These are phyloP conservation scores for Wickerhamomyces hampshirensis DNA, from an alignment of 805 yeast genomes.

Conservation along the genomic window DNA sequence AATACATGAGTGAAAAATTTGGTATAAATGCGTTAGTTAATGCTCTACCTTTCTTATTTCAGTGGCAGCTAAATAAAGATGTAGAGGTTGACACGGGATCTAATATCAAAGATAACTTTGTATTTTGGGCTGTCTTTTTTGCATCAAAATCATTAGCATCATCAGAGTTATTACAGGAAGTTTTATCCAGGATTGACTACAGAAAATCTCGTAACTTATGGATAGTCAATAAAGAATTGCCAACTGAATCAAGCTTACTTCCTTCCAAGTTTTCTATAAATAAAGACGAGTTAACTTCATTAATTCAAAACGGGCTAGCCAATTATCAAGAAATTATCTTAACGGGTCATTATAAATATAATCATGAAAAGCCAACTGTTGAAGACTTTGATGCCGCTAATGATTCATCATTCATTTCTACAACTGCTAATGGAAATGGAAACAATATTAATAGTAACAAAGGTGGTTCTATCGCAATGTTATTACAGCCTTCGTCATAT, in stretches of 20 bases:
- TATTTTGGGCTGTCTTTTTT: slow-evolving; percentile 11
- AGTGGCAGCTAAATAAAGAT: slow-evolving; percentile 32
- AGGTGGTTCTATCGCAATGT: slow-evolving; percentile 14
- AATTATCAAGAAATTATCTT: slow-evolving; percentile 17
- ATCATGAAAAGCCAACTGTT: not conserved
- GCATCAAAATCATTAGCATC: slow-evolving; percentile 9
- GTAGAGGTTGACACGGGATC: not conserved
- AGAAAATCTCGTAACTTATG: slow-evolving; percentile 17
- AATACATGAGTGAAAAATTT: slow-evolving; percentile 26
- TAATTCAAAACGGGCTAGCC: slow-evolving; percentile 6
- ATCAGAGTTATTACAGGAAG: slow-evolving; percentile 10
- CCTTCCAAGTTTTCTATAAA: slow-evolving; percentile 8
- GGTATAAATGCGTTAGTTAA: slow-evolving; percentile 46
- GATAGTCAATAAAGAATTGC: slow-evolving; percentile 13
- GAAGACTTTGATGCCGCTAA: slow-evolving; percentile 4
- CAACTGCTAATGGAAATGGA: slow-evolving; percentile 3
- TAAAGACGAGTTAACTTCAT: slow-evolving; percentile 5
- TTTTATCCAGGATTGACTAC: slow-evolving; percentile 18
- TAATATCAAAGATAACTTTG: slow-evolving; percentile 20
- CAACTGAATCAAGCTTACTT: slow-evolving; percentile 9
- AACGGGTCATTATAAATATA: slow-evolving; percentile 20
- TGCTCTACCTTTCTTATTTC: slow-evolving; percentile 40
- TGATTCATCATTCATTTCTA: slow-evolving; percentile 15
- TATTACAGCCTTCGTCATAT: slow-evolving; percentile 11
- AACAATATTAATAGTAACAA: slow-evolving; percentile 13